Conservation (phyloP, 306 rosid species). For the Spatholobus suberectus region DNA sequence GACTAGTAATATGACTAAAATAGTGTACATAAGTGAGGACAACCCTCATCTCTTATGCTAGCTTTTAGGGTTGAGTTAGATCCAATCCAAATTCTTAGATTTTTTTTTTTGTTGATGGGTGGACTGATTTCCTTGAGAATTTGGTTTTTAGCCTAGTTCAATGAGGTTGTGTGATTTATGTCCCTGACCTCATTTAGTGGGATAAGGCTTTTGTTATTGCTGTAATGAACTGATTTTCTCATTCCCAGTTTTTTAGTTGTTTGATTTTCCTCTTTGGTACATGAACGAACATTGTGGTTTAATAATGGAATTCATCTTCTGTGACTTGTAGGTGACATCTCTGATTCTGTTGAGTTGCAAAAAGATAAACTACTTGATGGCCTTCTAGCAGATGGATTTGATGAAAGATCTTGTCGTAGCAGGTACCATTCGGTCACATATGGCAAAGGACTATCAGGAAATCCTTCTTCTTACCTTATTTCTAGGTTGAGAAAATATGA, state of each 20-base stretch:
- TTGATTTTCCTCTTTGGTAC: neutral
- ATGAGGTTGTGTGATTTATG: neutral
- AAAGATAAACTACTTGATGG: conserved; percentile 62
- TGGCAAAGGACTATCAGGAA: conserved; percentile 46
- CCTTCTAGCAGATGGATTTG: conserved; percentile 62
- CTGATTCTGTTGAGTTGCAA: conserved; percentile 30
- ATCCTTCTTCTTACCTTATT: conserved; percentile 64
- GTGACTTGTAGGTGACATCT: conserved; percentile 33
- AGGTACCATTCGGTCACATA: conserved; percentile 56
- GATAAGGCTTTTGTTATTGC: neutral
- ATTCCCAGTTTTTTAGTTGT: neutral
- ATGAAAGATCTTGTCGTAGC: conserved; percentile 64
- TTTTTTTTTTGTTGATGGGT: neutral
- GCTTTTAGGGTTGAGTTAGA: neutral
- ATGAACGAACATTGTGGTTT: neutral
- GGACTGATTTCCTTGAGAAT: neutral
- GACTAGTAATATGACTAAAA: neutral
- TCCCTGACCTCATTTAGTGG: neutral
- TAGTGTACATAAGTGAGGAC: neutral
- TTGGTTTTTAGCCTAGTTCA: neutral
- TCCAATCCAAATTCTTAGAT: too few relatives aligned
- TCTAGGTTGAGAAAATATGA: conserved; percentile 71
- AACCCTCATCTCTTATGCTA: neutral
- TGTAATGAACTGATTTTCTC: conserved; percentile 16
- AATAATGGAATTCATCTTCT: conserved; percentile 23